A percentile compares a stretch with the other conserved stretches of the same genome.
phyloP scores from a whole-genome alignment of 2,329 filamentous ascomycete genomes.

The Sarocladiaceae sp. region DNA sequence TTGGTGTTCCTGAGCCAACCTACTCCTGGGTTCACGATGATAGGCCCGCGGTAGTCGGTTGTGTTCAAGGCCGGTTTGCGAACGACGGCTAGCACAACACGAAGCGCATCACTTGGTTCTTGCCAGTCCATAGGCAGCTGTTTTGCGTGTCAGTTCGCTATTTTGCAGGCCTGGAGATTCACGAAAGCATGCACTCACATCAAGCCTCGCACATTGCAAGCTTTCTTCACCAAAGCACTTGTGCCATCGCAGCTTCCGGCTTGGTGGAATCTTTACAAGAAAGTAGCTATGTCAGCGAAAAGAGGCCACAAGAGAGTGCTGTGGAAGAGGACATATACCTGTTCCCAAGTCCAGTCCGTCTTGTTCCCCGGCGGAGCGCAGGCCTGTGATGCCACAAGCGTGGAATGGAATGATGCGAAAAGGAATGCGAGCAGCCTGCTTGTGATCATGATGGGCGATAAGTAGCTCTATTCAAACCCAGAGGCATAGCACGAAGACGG shows the following conservation, averaged over 20 bases:
- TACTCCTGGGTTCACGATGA: conserved; percentile 30
- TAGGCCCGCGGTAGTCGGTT: conserved; percentile 19
- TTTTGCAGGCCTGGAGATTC: not conserved
- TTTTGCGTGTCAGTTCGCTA: not conserved
- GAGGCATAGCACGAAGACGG: not conserved
- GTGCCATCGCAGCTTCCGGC: not conserved
- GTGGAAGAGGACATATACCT: not conserved
- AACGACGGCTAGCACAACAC: conserved; percentile 26
- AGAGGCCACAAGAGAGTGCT: not conserved
- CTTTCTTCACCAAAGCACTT: not conserved
- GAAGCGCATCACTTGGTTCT: conserved; percentile 19
- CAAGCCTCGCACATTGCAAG: conserved; percentile 25
- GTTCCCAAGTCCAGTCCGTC: not conserved
- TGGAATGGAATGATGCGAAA: not conserved
- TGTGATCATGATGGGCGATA: not conserved
- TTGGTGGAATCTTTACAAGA: not conserved
- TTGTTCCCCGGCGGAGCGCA: not conserved
- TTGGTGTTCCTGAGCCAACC: conserved; percentile 11
- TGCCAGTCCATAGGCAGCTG: conserved; percentile 31
- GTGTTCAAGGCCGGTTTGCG: conserved; percentile 24
- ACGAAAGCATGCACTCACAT: conserved; percentile 17
- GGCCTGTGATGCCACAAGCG: not conserved
- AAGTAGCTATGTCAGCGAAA: not conserved
- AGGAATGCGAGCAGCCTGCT: not conserved
- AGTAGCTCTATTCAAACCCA: not conserved